These are phyloP conservation scores for Clonostachys sp. DNA, from an alignment of 2,329 filamentous ascomycete genomes.

Conservation along the genomic window DNA sequence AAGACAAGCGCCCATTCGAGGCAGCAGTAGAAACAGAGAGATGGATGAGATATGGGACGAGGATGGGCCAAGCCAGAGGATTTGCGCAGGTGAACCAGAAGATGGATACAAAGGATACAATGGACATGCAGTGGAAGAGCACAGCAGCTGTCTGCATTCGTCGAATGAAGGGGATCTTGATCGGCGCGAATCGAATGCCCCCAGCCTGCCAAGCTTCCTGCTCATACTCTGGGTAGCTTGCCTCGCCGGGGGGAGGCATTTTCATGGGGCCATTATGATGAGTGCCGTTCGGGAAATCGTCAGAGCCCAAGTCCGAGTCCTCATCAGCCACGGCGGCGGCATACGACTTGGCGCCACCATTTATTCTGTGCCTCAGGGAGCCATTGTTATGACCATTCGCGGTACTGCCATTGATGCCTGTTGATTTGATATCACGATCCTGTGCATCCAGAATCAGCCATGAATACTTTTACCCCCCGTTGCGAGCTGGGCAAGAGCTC, in stretches of 20 bases:
- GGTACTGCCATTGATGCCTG: no score
- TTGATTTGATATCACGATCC: no score
- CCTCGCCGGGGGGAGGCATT: background rate
- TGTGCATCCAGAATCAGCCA: no score
- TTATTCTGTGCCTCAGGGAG: background rate
- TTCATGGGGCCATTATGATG: no score
- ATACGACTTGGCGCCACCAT: conserved; percentile 1
- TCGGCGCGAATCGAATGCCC: conserved; percentile 78
- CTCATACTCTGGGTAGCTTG: conserved; percentile 13
- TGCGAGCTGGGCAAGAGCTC: no score
- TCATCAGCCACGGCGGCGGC: conserved; percentile 2
- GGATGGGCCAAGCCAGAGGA: conserved; percentile 81
- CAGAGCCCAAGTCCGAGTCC: conserved; percentile 1
- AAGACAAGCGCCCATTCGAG: conserved; percentile 68
- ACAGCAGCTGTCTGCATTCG: conserved; percentile 76
- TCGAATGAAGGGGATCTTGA: conserved; percentile 66
- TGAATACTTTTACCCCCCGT: no score
- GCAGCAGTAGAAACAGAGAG: conserved; percentile 75
- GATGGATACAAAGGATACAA: conserved; percentile 65
- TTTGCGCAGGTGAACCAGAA: conserved; percentile 93
- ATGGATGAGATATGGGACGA: conserved; percentile 76
- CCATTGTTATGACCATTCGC: no score
- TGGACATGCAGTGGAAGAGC: conserved; percentile 66
- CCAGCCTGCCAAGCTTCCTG: conserved; percentile 27
- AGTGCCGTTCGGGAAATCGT: background rate